Evolutionary conservation across 768 basidiomycete genomes (phyloP), one percentile per base, ranked within the genome.

Genomic region (Suillus subalutaceus): DNA sequence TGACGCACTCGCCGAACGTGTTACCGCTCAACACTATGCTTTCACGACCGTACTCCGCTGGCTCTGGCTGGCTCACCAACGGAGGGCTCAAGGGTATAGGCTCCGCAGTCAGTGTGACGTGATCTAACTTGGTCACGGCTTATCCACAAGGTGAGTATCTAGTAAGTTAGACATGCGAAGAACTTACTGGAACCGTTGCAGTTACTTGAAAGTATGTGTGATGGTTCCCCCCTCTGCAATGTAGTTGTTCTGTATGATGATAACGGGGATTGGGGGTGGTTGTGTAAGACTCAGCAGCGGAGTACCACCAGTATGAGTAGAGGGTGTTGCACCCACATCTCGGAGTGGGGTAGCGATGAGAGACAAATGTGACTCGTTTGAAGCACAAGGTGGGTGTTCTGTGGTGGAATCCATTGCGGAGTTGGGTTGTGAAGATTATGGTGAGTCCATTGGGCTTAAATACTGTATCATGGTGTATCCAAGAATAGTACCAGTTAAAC

Each of bases 171-270:
- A 0, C 4, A 41, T 41, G 4, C 9, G 9, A 40, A 41, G 15
- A 23, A 18, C 58, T 59, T 5, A 59, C 58, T 26, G 9, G 38
- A 26, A 18, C 38, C 38, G 16, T 23, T 18, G 23, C 38, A 40
- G 9, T 59, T 4, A 41, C 58, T 26, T 40, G 16, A 59, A 18
- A 59, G 23, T 40, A 59, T 59, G 38, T 59, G n/a, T 59, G 38
- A 59, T 41, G 40, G 58, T 59, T n/a, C 40, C 58, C 15, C 57
- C 58, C 38, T 59, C 58, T 9, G 26, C 58, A 41, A 59, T 59
- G 16, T 26, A 10, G 23, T 59, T 59, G 15, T 59, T 59, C 15
- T 60, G 58, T 26, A 60, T 60, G 58, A 60, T 30, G 18, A 43
- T 30, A 10, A 41, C 4, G 4, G 59, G 40, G 59, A 18, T 30